Conservation (phyloP, 1,139 yeast genomes). For the Debaryomyces psychrophilus region DNA sequence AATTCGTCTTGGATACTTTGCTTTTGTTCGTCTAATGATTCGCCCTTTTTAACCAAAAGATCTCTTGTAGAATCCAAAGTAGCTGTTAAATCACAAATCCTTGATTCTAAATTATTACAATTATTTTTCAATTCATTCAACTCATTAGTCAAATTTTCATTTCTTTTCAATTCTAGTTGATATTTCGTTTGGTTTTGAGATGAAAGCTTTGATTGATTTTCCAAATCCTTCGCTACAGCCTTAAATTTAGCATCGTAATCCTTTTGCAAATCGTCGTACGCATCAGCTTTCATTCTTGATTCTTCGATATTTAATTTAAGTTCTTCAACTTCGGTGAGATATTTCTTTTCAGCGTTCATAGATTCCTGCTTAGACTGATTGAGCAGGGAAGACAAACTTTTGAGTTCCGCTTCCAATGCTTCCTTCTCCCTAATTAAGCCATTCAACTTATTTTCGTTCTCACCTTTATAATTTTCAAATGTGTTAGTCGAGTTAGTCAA, state of each 20-base stretch:
- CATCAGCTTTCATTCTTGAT: constrained; percentile 32
- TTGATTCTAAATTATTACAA: constrained; percentile 36
- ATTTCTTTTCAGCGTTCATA: constrained; percentile 18
- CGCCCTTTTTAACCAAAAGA: constrained; percentile 31
- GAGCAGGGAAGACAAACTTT: constrained; percentile 20
- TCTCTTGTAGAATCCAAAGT: constrained; percentile 23
- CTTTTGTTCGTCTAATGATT: constrained; percentile 25
- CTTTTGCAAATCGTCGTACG: constrained; percentile 37
- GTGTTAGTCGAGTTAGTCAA: constrained; percentile 41
- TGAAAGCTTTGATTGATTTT: constrained; percentile 53
- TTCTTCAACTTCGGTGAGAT: constrained; percentile 24
- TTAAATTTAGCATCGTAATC: constrained; percentile 39
- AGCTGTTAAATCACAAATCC: constrained; percentile 36
- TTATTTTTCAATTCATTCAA: constrained; percentile 49
- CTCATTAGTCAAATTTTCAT: constrained; percentile 54
- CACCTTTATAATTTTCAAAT: constrained; percentile 38
- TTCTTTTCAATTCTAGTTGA: constrained; percentile 59
- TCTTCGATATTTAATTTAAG: constrained; percentile 29
- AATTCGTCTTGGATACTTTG: constrained; percentile 56
- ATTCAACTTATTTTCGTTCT: constrained; percentile 27
- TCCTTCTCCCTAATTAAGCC: constrained; percentile 28
- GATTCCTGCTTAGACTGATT: constrained; percentile 21
- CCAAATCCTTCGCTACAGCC: constrained; percentile 46
- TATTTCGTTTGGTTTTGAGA: constrained; percentile 56
- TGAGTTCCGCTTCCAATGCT: constrained; percentile 24